Evolutionary conservation across 805 yeast genomes (phyloP).

Genomic region (Diddensiella caesifluorescens): DNA sequence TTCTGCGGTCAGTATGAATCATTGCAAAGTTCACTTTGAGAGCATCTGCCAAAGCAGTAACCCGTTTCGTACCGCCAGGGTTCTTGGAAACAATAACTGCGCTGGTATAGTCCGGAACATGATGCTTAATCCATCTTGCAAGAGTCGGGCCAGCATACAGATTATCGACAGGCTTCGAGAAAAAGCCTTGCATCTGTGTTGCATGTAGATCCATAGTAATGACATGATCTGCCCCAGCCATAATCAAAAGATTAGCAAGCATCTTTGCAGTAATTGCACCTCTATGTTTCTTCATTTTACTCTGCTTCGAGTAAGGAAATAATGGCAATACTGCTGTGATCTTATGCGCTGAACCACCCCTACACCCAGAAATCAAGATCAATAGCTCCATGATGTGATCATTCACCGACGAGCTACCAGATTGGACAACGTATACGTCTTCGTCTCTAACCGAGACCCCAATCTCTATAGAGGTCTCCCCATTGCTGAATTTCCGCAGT

Average conservation of each 20-base stretch:
- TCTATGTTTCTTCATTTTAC: slow-evolving; percentile 97
- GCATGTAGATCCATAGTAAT: slow-evolving; percentile 96
- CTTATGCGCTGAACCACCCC: slow-evolving; percentile 97
- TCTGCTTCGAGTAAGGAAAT: slow-evolving; percentile 95
- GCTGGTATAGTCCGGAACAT: slow-evolving; percentile 71
- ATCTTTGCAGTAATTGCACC: slow-evolving; percentile 97
- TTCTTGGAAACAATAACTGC: slow-evolving; percentile 96
- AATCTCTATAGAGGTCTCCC: slow-evolving; percentile 94
- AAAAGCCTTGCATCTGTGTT: slow-evolving; percentile 98
- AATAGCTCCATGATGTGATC: slow-evolving; percentile 95
- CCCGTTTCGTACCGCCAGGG: slow-evolving; percentile 98
- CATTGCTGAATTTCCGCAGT: slow-evolving; percentile 88
- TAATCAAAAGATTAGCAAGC: slow-evolving; percentile 89
- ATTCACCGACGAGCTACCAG: slow-evolving; percentile 80
- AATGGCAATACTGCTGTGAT: slow-evolving; percentile 97
- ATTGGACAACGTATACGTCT: slow-evolving; percentile 89
- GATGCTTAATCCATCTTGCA: slow-evolving; percentile 92
- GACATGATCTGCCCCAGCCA: slow-evolving; percentile 99
- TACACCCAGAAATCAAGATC: slow-evolving; percentile 89
- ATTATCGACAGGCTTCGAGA: slow-evolving; percentile 95
- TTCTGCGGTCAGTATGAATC: slow-evolving; percentile 97
- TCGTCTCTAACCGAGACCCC: slow-evolving; percentile 95
- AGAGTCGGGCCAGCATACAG: slow-evolving; percentile 93
- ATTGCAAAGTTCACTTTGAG: slow-evolving; percentile 94
- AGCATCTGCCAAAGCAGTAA: slow-evolving; percentile 95